Evolutionary conservation across 108 stramenopile species (phyloP), one percentile per base, ranked within the genome.

Genomic region (Nitzschia palea): DNA sequence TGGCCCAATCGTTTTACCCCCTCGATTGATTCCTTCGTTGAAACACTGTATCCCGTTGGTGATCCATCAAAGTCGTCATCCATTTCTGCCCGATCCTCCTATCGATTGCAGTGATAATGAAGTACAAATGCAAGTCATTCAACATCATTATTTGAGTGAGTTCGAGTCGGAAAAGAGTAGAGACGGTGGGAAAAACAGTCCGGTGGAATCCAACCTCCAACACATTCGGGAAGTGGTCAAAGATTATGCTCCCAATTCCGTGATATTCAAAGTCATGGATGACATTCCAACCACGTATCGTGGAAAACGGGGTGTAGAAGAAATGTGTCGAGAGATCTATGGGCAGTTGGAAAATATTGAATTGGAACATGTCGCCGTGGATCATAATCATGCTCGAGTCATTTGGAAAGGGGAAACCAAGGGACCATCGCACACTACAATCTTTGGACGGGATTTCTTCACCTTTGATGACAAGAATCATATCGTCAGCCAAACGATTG

Each of bases 101-200:
- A n/a, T 60, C 10, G 58, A 60, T 40, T 60, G 23, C 23, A 40
- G 58, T 60, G 58, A 60, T 22, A 60, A 60, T 40, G n/a, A 9
- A 4, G n/a, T 40, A 9, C 58, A 60, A 40, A 12, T 60, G 18
- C n/a, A 40, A 22, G 58, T 60, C 18, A 28, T 60, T 22, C 10
- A 10, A 20, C 58, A 60, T 40, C 58, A 60, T 22, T 60, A 60
- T 22, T 9, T 40, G 12, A 60, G 22, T 22, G 58, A 60, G 23
- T 60, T 60, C 14, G 55, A 32, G 6, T 10, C 8, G 14, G 22
- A 48, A 4, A 18, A 10, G n/a, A 18, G 17, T 5, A 8, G 22
- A n/a, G n/a, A n/a, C n/a, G n/a, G n/a, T n/a, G n/a, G n/a, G n/a
- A n/a, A n/a, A n/a, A n/a, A n/a, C n/a, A n/a, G n/a, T n/a, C n/a